Evolutionary conservation across 495 filamentous ascomycete species (phyloP).

Genomic region (Penicillium roqueforti): DNA sequence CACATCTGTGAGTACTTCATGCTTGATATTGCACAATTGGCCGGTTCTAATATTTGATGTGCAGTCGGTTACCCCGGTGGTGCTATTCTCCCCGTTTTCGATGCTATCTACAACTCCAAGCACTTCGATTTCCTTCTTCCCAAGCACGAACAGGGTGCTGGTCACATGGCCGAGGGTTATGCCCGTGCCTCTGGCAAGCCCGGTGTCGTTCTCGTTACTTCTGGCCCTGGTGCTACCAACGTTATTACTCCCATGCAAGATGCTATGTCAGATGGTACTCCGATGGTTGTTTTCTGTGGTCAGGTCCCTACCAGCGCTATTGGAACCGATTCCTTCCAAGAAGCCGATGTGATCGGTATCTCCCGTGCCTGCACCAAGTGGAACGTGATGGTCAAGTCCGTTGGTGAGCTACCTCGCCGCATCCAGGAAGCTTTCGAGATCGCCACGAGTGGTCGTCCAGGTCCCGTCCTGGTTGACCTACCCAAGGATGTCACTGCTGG

Average conservation of each 20-base stretch:
- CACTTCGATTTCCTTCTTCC: constrained; percentile 62
- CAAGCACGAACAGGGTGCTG: constrained; percentile 61
- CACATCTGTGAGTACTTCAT: constrained; percentile 69
- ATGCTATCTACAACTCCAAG: constrained; percentile 60
- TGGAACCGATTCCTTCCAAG: constrained; percentile 61
- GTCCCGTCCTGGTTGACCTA: constrained; percentile 59
- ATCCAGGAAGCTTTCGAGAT: constrained; percentile 64
- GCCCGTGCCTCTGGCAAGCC: constrained; percentile 58
- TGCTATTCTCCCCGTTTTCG: constrained; percentile 52
- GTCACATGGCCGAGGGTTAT: constrained; percentile 65
- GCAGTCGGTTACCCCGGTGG: constrained; percentile 38
- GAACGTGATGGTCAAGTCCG: constrained; percentile 61
- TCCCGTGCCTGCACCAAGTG: constrained; percentile 61
- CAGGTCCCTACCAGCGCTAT: constrained; percentile 56
- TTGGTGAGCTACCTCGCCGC: constrained; percentile 54
- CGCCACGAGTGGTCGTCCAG: constrained; percentile 55
- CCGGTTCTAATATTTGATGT: constrained; percentile 6
- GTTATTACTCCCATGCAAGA: constrained; percentile 61
- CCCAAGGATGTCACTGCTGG: constrained; percentile 57
- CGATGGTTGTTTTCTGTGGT: constrained; percentile 60
- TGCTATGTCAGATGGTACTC: constrained; percentile 58
- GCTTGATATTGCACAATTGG: background rate
- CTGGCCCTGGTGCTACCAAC: constrained; percentile 62
- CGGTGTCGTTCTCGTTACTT: constrained; percentile 61
- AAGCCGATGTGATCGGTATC: constrained; percentile 60